Percentiles rank a stretch among this genome's conserved stretches.
These are phyloP conservation scores for Ilex paraguariensis DNA, from an alignment of 305 asterid genomes.

Conservation along the genomic window DNA sequence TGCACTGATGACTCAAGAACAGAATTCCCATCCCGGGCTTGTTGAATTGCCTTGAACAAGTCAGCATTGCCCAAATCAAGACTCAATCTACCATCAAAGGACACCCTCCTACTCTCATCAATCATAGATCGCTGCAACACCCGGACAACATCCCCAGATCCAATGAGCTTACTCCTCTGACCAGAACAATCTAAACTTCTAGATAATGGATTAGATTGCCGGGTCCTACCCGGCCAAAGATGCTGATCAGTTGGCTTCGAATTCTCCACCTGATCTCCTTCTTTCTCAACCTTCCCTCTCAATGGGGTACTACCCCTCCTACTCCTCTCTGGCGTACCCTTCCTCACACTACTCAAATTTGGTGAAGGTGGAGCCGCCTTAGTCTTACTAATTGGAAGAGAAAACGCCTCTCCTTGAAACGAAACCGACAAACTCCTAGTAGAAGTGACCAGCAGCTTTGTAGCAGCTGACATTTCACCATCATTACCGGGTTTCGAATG, in stretches of 20 bases:
- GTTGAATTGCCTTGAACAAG: slow-evolving; percentile 37
- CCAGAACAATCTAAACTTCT: slow-evolving; percentile 63
- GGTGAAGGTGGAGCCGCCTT: slow-evolving; percentile 73
- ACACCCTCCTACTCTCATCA: slow-evolving; percentile 57
- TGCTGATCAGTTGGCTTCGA: slow-evolving; percentile 72
- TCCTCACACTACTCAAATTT: slow-evolving; percentile 56
- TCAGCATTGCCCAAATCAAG: slow-evolving; percentile 58
- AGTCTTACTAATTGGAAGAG: slow-evolving; percentile 79
- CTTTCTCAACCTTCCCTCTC: slow-evolving; percentile 52
- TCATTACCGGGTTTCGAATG: slow-evolving; percentile 41
- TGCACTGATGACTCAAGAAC: slow-evolving; percentile 39
- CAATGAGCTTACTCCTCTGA: slow-evolving; percentile 45
- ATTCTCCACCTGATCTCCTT: slow-evolving; percentile 68
- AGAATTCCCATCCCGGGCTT: slow-evolving; percentile 35
- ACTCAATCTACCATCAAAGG: slow-evolving; percentile 55
- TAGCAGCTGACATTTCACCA: slow-evolving; percentile 64
- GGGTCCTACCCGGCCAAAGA: slow-evolving; percentile 77
- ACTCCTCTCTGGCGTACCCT: slow-evolving; percentile 64
- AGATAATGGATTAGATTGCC: slow-evolving; percentile 45
- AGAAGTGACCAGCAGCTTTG: slow-evolving; percentile 71
- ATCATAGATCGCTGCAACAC: slow-evolving; percentile 54
- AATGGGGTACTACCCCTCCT: slow-evolving; percentile 56
- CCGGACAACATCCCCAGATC: slow-evolving; percentile 51
- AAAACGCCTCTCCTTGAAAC: slow-evolving; percentile 91
- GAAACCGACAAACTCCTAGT: slow-evolving; percentile 89